Percentiles rank a stretch among this genome's conserved stretches.
These are phyloP conservation scores for Stachybotrys elegans DNA, from an alignment of 2,329 filamentous ascomycete genomes.

Conservation along the genomic window DNA sequence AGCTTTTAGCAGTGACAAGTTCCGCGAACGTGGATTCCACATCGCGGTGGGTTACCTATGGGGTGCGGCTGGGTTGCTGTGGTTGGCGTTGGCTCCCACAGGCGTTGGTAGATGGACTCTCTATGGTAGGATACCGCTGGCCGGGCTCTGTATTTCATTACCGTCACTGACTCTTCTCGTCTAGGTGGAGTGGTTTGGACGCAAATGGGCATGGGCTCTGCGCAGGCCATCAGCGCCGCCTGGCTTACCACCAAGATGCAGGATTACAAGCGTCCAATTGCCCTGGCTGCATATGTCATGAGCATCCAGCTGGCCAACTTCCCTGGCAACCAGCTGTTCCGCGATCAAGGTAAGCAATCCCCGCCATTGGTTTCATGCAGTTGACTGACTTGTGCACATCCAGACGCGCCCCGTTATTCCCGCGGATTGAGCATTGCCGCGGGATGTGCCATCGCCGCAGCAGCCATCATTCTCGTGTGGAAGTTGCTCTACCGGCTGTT, in stretches of 20 bases:
- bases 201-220: constrained; percentile 25
- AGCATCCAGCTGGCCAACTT: constrained; percentile 24
- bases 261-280: constrained; percentile 21
- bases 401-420: constrained; percentile 21
- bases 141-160: too few relatives aligned
- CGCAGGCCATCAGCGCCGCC: constrained; percentile 23
- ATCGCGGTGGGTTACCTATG: constrained; percentile 20
- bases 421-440: constrained; percentile 18
- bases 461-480: constrained; percentile 20
- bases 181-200: constrained; percentile 23
- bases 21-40: constrained; percentile 20
- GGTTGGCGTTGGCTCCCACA: constrained; percentile 19
- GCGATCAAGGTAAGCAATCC: constrained; percentile 14
- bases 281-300: constrained; percentile 24
- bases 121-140: constrained; percentile 14
- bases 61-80: constrained; percentile 19
- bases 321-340: constrained; percentile 22
- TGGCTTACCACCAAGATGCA: constrained; percentile 23
- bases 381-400: background rate
- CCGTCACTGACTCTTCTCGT: background rate
- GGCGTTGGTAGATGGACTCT: constrained; percentile 17
- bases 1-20: constrained; percentile 21
- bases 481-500: constrained; percentile 22
- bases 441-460: constrained; percentile 16
- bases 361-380: background rate